Base-by-base conservation (phyloP, 2,329 filamentous ascomycete species). In the Paramyrothecium roridum region DNA sequence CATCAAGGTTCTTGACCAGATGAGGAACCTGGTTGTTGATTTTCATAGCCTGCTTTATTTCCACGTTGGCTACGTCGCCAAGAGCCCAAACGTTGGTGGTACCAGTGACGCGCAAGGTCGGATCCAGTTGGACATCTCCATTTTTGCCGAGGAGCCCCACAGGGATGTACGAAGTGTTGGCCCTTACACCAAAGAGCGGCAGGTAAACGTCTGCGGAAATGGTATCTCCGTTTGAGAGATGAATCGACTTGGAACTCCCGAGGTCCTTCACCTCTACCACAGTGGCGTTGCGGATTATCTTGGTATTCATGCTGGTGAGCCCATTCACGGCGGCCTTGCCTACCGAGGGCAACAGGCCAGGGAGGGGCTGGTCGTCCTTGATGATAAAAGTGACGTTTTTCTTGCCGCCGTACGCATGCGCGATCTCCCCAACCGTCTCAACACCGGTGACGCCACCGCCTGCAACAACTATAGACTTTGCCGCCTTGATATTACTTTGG, bases 121-220 rank as follows among this genome's bases (percentile, higher is more conserved):
- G 78, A 62, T 86, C 80, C 1, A 82, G 75, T 13, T 73, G 67
- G 52, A 80, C 76, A 56, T 76, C 78, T 52, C 74, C 75, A 50
- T 65, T 68, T 20, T 75, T 72, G 21, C 73, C 76, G 7, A 84
- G 71, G 56, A 79, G 68, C 45, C 65, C 63, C 6, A 62, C 65
- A 1, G 79, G 76, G 3, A 86, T 60, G 65, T 76, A 85, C 45
- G 78, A 76, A 6, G 80, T 77, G 67, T 86, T 86, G 48, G 83
- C 79, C 21, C 72, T 64, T 45, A 84, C 67, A 34, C 83, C 84
- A 61, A 79, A 19, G 0, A 78, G 73, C 0, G 80, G 79, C 16
- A 83, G 63, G 62, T 79, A 76, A 1, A 80, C 67, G 61, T 79
- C 75, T 0, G 75, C 66, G 16, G 63, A 65, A 52, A 82, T 64